Evolutionary conservation across 768 basidiomycete species (phyloP).

Genomic region (Hemileccinum rubropunctum): DNA sequence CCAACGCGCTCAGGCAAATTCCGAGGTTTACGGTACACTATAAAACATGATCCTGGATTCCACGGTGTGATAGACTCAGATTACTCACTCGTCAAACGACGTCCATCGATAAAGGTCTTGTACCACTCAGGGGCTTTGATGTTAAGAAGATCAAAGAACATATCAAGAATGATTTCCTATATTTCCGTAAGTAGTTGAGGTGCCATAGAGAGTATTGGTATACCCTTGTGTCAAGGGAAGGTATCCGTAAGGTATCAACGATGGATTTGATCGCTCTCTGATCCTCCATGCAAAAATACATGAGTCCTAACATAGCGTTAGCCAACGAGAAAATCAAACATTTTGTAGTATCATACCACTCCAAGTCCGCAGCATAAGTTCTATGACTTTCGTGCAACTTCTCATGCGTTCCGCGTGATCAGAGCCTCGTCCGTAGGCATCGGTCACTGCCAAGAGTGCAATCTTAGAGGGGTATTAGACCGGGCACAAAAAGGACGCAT

Average conservation of each 20-base stretch:
- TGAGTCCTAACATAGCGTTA: constrained; percentile 55
- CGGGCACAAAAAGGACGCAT: background rate
- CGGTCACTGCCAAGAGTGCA: constrained; percentile 85
- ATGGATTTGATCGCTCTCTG: constrained; percentile 83
- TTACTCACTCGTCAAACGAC: constrained; percentile 78
- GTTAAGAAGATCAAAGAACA: constrained; percentile 91
- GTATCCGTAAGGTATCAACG: constrained; percentile 83
- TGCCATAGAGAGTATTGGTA: background rate
- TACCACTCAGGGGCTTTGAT: constrained; percentile 94
- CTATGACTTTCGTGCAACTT: constrained; percentile 73
- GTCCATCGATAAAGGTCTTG: constrained; percentile 86
- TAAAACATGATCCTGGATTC: background rate
- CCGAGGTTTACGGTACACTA: constrained; percentile 66
- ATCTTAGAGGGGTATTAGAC: constrained; percentile 45
- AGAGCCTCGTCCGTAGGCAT: constrained; percentile 82
- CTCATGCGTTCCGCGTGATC: constrained; percentile 80
- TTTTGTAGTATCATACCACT: constrained; percentile 60
- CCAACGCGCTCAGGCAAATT: constrained; percentile 29
- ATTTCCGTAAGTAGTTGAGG: constrained; percentile 13
- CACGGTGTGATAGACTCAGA: background rate
- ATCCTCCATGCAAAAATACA: constrained; percentile 92
- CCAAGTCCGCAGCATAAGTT: constrained; percentile 87
- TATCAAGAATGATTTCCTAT: constrained; percentile 89
- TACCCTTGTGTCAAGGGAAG: constrained; percentile 83
- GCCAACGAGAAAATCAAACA: background rate